Conservation (phyloP, 2,329 filamentous ascomycete species). For the Penicillium sp. region DNA sequence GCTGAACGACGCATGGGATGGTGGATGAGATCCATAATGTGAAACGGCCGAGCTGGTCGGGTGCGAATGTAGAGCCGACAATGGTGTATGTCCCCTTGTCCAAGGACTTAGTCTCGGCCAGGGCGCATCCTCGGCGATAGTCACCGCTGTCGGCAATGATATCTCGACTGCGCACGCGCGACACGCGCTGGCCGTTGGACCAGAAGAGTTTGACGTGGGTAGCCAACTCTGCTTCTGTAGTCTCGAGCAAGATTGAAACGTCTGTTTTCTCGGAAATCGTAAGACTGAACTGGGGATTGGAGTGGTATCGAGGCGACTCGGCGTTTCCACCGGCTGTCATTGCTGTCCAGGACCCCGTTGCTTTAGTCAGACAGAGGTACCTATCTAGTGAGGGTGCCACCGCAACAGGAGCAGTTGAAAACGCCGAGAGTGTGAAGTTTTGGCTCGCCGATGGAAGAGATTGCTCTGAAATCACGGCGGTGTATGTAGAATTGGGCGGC, state of each 20-base stretch:
- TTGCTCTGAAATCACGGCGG: conserved; percentile 74
- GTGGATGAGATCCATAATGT: conserved; percentile 72
- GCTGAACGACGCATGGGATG: conserved; percentile 53
- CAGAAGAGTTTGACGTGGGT: conserved; percentile 85
- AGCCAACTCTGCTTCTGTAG: conserved; percentile 65
- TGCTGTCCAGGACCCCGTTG: conserved; percentile 70
- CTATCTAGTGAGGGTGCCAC: conserved; percentile 64
- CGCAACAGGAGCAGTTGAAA: conserved; percentile 65
- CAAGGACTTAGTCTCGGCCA: conserved; percentile 63
- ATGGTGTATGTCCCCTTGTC: conserved; percentile 79
- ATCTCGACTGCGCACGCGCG: conserved; percentile 69
- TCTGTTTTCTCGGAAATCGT: conserved; percentile 57
- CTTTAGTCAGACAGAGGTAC: conserved; percentile 60
- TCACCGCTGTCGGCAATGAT: conserved; percentile 83
- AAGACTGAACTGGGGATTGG: conserved; percentile 84
- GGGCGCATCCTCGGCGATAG: conserved; percentile 77
- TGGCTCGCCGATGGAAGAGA: conserved; percentile 72
- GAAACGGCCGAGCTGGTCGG: conserved; percentile 73
- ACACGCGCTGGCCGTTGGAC: conserved; percentile 71
- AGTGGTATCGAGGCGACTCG: conserved; percentile 71
- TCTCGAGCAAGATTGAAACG: conserved; percentile 73
- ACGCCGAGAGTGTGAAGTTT: conserved; percentile 83
- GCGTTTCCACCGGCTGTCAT: conserved; percentile 84
- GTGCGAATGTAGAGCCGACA: conserved; percentile 87
- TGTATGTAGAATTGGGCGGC: conserved; percentile 54